phyloP scores from a whole-genome alignment of 2,329 filamentous ascomycete species.

The Calonectria hawksworthii region DNA sequence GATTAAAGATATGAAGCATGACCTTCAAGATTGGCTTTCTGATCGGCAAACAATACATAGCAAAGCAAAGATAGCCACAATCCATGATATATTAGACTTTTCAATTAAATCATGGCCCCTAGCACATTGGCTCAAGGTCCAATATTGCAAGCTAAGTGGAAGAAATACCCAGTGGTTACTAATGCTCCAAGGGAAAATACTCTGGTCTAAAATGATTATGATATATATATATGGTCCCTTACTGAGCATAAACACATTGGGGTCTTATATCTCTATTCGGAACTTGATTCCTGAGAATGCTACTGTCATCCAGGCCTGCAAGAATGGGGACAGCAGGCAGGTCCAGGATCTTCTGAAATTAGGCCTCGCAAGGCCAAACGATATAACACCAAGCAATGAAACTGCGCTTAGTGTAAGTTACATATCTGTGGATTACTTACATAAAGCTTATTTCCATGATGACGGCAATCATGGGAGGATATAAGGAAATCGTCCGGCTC shows the following conservation, averaged over 20 bases:
- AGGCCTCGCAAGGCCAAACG: not conserved
- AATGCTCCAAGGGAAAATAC: not conserved
- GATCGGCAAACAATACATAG: not conserved
- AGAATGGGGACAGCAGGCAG: not conserved
- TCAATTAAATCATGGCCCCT: not conserved
- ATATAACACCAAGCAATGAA: not conserved
- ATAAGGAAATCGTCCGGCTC: not conserved
- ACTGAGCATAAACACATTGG: too few relatives aligned
- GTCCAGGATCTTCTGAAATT: not conserved
- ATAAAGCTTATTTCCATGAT: not conserved
- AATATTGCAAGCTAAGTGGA: not conserved
- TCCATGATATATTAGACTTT: too few relatives aligned
- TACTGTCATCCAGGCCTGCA: not conserved
- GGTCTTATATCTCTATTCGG: not conserved
- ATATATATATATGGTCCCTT: not conserved
- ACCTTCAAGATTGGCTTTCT: not conserved
- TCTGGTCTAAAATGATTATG: not conserved
- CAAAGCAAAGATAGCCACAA: too few relatives aligned
- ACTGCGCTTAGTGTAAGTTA: not conserved
- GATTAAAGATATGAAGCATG: not conserved
- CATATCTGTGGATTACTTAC: not conserved
- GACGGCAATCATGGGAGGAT: not conserved
- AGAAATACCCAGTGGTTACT: not conserved
- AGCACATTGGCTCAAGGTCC: not conserved
- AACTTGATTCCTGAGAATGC: not conserved